Evolutionary conservation across 2,329 filamentous ascomycete genomes (phyloP).

Genomic region (Coniochaeta sp.): DNA sequence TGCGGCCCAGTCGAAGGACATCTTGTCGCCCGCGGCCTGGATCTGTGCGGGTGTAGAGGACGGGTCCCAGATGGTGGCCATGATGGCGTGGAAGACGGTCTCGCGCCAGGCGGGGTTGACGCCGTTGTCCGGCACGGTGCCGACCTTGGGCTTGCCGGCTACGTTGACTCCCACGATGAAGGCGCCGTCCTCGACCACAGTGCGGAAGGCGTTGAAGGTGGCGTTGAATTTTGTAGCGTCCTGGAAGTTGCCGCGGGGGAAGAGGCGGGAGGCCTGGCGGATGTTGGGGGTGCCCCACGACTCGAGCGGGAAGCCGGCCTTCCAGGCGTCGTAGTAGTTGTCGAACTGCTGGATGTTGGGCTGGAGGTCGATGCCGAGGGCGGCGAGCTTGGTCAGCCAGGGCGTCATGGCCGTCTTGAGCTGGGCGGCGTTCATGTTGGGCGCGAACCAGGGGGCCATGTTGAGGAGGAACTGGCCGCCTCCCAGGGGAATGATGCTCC

Average conservation of each 20-base stretch:
- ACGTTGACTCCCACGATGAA: constrained; percentile 33
- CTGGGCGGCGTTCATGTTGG: constrained; percentile 11
- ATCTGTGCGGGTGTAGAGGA: constrained; percentile 9
- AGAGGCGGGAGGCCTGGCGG: constrained; percentile 14
- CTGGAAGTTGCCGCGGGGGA: constrained; percentile 10
- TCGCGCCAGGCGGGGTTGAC: constrained; percentile 43
- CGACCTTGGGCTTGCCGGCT: constrained; percentile 17
- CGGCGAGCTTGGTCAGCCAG: constrained; percentile 15
- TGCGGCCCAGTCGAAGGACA: constrained; percentile 24
- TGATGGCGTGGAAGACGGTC: constrained; percentile 29
- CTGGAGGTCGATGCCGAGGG: constrained; percentile 14
- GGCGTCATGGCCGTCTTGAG: constrained; percentile 15
- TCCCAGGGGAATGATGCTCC: constrained; percentile 14
- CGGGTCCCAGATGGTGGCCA: constrained; percentile 17
- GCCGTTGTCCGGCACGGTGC: constrained; percentile 27
- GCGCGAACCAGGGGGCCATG: constrained; percentile 20
- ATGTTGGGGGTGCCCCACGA: constrained; percentile 29
- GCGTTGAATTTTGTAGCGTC: constrained; percentile 21
- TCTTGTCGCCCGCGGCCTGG: constrained; percentile 13
- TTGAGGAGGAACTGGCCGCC: constrained; percentile 15
- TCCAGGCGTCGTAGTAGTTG: constrained; percentile 15
- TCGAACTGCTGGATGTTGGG: constrained; percentile 13
- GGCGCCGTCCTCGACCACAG: constrained; percentile 31
- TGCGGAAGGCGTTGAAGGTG: constrained; percentile 24
- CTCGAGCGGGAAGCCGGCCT: constrained; percentile 25